Evolutionary conservation across 2,329 filamentous ascomycete species (phyloP).

Genomic region (Colletotrichum neosansevieriae): DNA sequence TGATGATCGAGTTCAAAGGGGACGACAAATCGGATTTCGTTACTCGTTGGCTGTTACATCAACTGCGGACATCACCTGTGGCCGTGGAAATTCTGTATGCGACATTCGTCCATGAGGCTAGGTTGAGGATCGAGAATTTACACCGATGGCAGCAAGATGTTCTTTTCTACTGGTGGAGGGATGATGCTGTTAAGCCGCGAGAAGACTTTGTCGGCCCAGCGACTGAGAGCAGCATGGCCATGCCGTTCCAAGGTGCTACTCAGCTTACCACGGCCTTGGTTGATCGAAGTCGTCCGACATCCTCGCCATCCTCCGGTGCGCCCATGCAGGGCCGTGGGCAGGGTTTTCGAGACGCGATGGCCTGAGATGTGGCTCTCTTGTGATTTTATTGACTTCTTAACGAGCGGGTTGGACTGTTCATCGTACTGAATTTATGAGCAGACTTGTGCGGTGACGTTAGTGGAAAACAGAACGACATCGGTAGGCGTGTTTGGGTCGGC

Average conservation of each 20-base stretch:
- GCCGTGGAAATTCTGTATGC: slow-evolving; percentile 58
- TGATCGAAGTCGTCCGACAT: background rate
- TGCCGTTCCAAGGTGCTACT: background rate
- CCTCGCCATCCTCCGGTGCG: background rate
- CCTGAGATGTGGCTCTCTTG: background rate
- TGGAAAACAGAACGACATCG: no score
- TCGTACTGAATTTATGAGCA: no score
- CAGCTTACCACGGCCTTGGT: background rate
- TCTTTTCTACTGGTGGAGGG: slow-evolving; percentile 53
- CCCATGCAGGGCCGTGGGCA: background rate
- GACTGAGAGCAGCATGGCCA: slow-evolving; percentile 23
- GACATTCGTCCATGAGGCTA: slow-evolving; percentile 50
- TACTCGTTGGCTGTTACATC: slow-evolving; percentile 66
- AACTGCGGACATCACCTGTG: slow-evolving; percentile 60
- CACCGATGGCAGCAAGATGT: slow-evolving; percentile 54
- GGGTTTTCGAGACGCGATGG: background rate
- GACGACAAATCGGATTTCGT: slow-evolving; percentile 60
- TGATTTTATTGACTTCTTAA: background rate
- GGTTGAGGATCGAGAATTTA: slow-evolving; percentile 50
- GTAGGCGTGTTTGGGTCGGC: no score
- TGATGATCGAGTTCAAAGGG: slow-evolving; percentile 52
- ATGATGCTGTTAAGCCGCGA: slow-evolving; percentile 38
- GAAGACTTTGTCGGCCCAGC: slow-evolving; percentile 28
- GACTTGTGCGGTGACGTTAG: no score
- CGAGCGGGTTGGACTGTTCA: background rate